Conservation (phyloP, 2,329 filamentous ascomycete genomes). For the Xylaria sp. region DNA sequence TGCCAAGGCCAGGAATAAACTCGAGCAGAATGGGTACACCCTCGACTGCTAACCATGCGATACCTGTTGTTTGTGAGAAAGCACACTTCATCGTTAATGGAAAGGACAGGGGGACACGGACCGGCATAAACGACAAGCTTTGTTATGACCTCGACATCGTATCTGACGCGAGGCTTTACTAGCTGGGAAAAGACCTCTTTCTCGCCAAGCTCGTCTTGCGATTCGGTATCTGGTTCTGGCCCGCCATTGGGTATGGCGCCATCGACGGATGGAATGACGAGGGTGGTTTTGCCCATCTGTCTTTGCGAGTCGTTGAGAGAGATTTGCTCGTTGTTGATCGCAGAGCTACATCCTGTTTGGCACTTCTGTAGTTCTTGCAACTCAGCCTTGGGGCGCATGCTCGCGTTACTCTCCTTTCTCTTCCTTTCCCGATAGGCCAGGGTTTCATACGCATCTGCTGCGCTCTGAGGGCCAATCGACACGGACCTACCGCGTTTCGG, state of each 20-base stretch:
- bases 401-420: slow-evolving; percentile 49
- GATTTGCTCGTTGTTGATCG: slow-evolving; percentile 21
- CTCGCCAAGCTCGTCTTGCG: slow-evolving; percentile 55
- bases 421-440: slow-evolving; percentile 76
- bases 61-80: slow-evolving; percentile 23
- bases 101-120: slow-evolving; percentile 38
- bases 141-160: slow-evolving; percentile 98
- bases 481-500: slow-evolving; percentile 73
- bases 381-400: slow-evolving; percentile 41
- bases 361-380: slow-evolving; percentile 38
- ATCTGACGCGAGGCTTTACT: slow-evolving; percentile 81
- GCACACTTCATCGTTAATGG: neutral
- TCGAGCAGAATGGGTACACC: slow-evolving; percentile 40
- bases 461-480: slow-evolving; percentile 89
- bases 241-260: slow-evolving; percentile 34
- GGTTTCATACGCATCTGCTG: slow-evolving; percentile 93
- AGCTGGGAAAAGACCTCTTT: slow-evolving; percentile 78
- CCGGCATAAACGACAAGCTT: slow-evolving; percentile 93
- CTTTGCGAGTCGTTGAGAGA: slow-evolving; percentile 58
- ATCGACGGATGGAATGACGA: slow-evolving; percentile 35
- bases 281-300: slow-evolving; percentile 65
- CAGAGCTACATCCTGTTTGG: slow-evolving; percentile 24
- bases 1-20: slow-evolving; percentile 36
- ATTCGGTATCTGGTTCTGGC: slow-evolving; percentile 36
- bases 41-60: slow-evolving; percentile 37